Conservation (phyloP, 2,329 filamentous ascomycete genomes). For the Colletotrichum tabaci region DNA sequence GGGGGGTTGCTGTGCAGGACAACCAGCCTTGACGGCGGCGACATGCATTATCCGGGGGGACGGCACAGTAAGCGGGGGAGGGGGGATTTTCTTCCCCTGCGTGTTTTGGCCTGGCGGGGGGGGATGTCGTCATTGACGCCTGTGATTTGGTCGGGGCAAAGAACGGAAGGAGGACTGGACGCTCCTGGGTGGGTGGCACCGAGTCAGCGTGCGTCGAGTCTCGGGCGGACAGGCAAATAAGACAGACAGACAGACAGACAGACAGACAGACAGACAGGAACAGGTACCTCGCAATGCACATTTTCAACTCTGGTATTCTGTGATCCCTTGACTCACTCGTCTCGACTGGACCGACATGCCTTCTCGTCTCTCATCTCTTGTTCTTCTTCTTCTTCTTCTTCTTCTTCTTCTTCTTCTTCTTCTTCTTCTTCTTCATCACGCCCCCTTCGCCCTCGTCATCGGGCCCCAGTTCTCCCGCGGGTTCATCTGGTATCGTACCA, state of each 20-base stretch:
- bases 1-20: too few species aligned
- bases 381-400: constrained; percentile 68
- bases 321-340: constrained; percentile 10
- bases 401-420: constrained; percentile 20
- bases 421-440: constrained; percentile 71
- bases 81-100: too few species aligned
- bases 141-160: background rate
- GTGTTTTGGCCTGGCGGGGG: background rate
- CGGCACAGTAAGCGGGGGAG: background rate
- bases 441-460: constrained; percentile 72
- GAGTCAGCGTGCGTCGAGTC: background rate
- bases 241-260: background rate
- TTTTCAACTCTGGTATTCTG: constrained; percentile 21
- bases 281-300: constrained; percentile 21
- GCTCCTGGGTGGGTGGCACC: background rate
- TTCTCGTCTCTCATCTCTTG: background rate
- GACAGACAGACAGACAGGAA: background rate
- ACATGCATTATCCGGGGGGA: background rate
- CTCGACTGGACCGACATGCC: constrained; percentile 16
- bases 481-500: constrained; percentile 91
- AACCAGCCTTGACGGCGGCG: background rate
- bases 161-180: background rate
- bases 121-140: constrained; percentile 3
- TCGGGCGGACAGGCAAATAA: background rate
- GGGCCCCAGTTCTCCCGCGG: constrained; percentile 96